Base-by-base conservation (phyloP, 2,329 filamentous ascomycete species). In the Aspergillus sclerotialis region DNA sequence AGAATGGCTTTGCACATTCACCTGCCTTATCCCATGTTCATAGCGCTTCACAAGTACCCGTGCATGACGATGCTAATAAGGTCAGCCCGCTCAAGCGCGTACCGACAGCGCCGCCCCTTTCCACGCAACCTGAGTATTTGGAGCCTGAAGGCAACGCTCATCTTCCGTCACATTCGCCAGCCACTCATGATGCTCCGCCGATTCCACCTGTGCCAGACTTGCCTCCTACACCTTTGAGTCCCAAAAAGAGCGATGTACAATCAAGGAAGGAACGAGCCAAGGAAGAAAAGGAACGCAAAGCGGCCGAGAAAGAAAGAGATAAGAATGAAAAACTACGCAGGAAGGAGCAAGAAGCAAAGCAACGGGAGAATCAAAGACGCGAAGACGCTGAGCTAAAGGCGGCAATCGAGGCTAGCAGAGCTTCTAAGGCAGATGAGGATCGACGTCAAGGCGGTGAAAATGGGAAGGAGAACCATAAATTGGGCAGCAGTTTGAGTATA, bases 341-440 rank as follows among this genome's bases (percentile, higher is more conserved):
- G 32, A 75, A 74, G 15, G 61, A 73, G 26, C 69, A 72, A 44
- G 82, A 81, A 58, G 75, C 76, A 16, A 44, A 37, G 29, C 18
- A 33, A 28, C 52, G 38, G 35, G 68, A 70, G 49, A 75, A 70
- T 47, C 65, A 69, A 32, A 69, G 55, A 37, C 57, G 69, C 36
- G 74, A 73, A 49, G 69, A 69, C 33, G 76, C 79, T 7, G 78
- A 87, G 26, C 48, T 83, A 15, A 74, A 75, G 44, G 72, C 68
- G 36, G 80, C 75, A 0, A 64, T 86, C 4, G 78, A 83, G 39
- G 75, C 75, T 16, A 85, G 80, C 62, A 84, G 76, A 55, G 69
- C 70, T 39, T 70, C 73, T 7, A 76, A 79, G 7, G 70, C 66
- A 2, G 74, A 80, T 23, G 75, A 70, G 50, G 52, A 70, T 56